These are phyloP conservation scores for Fusarium sp. DNA, from an alignment of 2,329 filamentous ascomycete genomes.

Conservation along the genomic window DNA sequence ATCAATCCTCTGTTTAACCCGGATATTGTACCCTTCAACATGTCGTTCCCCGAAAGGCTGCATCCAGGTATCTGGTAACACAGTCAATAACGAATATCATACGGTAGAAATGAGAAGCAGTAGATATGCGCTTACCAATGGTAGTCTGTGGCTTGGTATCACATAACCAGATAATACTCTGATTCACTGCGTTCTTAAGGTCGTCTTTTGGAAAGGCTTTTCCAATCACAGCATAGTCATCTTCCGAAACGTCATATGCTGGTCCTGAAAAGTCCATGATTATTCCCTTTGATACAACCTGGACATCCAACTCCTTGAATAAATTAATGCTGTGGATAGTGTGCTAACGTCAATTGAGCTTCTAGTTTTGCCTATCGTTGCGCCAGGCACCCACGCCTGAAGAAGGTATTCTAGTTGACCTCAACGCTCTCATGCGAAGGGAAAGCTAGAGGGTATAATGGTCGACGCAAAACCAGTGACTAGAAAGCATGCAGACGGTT, in stretches of 20 bases:
- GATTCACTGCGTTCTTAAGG: conserved; percentile 13
- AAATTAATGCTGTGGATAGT: too few relatives aligned
- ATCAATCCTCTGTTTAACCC: conserved; percentile 21
- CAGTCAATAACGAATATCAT: not conserved
- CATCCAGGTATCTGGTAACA: conserved; percentile 17
- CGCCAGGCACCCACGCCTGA: too few relatives aligned
- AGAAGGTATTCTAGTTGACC: too few relatives aligned
- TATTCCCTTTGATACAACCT: conserved; percentile 16
- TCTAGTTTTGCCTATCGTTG: too few relatives aligned
- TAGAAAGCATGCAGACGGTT: too few relatives aligned
- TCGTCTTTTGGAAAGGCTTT: conserved; percentile 10
- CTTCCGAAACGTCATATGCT: not conserved
- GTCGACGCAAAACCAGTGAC: too few relatives aligned
- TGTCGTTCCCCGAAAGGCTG: conserved; percentile 31
- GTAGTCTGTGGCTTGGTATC: conserved; percentile 21
- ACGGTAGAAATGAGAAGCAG: not conserved
- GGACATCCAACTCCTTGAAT: conserved; percentile 26
- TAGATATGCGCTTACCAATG: conserved; percentile 2
- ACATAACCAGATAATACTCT: conserved; percentile 27
- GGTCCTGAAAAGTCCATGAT: conserved; percentile 18
- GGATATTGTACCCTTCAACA: conserved; percentile 2
- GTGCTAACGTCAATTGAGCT: too few relatives aligned
- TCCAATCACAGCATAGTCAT: conserved; percentile 3
- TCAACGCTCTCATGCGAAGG: too few relatives aligned
- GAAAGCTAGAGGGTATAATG: too few relatives aligned